A percentile compares a stretch with the other conserved stretches of the same genome.
Conservation (phyloP, 164 flowering plant genomes). For the Cinnamomum micranthum region DNA sequence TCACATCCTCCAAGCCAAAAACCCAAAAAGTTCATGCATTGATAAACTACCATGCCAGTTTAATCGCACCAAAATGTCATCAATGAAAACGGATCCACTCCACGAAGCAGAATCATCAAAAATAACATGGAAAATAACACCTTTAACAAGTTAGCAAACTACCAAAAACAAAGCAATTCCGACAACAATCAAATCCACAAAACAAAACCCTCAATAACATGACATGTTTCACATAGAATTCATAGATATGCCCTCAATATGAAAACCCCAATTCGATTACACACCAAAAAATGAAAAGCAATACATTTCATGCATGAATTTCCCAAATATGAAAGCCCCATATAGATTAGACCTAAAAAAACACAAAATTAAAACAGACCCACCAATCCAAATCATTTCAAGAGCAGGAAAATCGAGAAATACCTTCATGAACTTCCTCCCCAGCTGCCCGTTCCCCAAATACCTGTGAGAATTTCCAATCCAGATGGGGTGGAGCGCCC, state of each 20-base stretch:
- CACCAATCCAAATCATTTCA: constrained; percentile 14
- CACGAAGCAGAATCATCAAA: constrained; percentile 4
- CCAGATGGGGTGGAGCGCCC: constrained; percentile 42
- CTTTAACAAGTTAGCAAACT: background rate
- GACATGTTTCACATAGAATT: background rate
- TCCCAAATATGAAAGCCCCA: constrained; percentile 3
- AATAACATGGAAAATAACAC: background rate
- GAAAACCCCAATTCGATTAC: background rate
- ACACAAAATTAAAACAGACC: background rate
- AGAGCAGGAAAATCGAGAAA: constrained; percentile 3
- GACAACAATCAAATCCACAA: background rate
- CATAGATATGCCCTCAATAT: background rate
- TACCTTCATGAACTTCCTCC: constrained; percentile 80
- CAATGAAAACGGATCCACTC: background rate
- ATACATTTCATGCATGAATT: background rate
- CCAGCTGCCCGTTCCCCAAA: constrained; percentile 76
- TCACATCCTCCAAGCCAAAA: too few species aligned
- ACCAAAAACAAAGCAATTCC: background rate
- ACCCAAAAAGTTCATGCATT: too few species aligned
- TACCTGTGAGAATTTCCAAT: constrained; percentile 81
- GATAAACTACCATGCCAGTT: too few species aligned
- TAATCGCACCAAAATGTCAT: too few species aligned
- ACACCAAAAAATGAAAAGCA: background rate
- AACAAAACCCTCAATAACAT: background rate
- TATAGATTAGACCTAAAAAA: background rate